Percentiles rank a stretch among this genome's conserved stretches.
Evolutionary conservation across 1,284 basidiomycete genomes (phyloP).

Genomic region (Cystobasidium pallidum): DNA sequence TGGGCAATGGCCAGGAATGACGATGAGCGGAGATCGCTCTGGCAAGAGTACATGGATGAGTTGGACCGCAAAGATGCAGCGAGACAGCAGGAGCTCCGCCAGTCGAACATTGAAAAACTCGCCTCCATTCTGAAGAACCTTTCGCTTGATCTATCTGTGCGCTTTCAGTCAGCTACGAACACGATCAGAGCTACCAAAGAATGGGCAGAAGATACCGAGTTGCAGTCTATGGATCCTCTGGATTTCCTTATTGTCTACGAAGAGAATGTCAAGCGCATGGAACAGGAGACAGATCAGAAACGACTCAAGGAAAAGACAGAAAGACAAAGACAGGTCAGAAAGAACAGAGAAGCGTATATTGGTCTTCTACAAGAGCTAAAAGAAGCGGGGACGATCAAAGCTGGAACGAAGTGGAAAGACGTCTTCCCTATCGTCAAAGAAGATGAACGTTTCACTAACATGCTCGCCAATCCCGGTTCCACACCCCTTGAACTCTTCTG

Average conservation of each 20-base stretch:
- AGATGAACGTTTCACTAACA: constrained; percentile 78
- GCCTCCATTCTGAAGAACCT: constrained; percentile 49
- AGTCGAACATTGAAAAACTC: constrained; percentile 75
- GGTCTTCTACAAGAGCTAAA: constrained; percentile 72
- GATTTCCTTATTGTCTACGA: constrained; percentile 90
- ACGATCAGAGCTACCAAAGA: constrained; percentile 74
- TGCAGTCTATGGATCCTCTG: constrained; percentile 78
- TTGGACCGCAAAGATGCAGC: constrained; percentile 83
- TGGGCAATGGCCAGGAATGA: constrained; percentile 64
- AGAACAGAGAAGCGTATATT: constrained; percentile 84
- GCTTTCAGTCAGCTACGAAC: constrained; percentile 80
- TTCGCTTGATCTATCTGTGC: constrained; percentile 70
- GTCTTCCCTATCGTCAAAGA: constrained; percentile 75
- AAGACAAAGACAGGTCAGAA: constrained; percentile 77
- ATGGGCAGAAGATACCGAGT: constrained; percentile 72
- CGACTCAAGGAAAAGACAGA: constrained; percentile 76
- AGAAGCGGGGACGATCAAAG: constrained; percentile 69
- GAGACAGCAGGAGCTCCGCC: constrained; percentile 64
- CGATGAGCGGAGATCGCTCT: constrained; percentile 78
- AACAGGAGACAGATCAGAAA: constrained; percentile 84
- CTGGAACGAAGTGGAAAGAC: constrained; percentile 87
- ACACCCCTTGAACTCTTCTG: constrained; percentile 95
- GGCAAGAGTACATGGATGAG: constrained; percentile 84
- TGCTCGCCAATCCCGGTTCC: constrained; percentile 89
- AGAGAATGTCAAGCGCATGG: constrained; percentile 81